Conservation (phyloP, 345 rosid genomes). For the Anastatica hierochuntica region DNA sequence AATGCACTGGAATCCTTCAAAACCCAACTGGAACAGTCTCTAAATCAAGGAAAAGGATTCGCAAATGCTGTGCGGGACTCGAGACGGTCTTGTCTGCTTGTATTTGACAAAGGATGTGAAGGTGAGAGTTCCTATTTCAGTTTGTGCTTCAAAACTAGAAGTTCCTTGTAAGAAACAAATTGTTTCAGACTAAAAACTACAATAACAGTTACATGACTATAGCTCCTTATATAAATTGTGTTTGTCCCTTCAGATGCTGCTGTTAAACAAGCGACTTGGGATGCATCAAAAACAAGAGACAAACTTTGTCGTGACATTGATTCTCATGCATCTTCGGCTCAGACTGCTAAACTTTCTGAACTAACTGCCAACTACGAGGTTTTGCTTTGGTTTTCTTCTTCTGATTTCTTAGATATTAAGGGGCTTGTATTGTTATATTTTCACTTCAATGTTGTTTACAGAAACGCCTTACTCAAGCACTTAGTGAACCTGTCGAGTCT, state of each 20-base stretch:
- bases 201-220: not conserved
- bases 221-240: not conserved
- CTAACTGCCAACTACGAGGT: conserved; percentile 46
- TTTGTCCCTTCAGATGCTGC: conserved; percentile 38
- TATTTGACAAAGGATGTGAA: conserved; percentile 58
- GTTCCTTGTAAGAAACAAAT: not conserved
- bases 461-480: conserved; percentile 45
- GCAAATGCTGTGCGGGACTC: conserved; percentile 49
- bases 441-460: conserved; percentile 25
- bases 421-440: not conserved
- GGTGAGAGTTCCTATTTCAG: conserved; percentile 28
- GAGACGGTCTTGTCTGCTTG: conserved; percentile 36
- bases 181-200: not conserved
- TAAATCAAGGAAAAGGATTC: conserved; percentile 49
- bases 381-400: conserved; percentile 5
- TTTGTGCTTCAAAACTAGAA: not conserved
- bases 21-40: conserved; percentile 36
- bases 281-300: conserved; percentile 47
- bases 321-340: conserved; percentile 35
- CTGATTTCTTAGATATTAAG: conserved; percentile 8
- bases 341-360: conserved; percentile 46
- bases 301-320: conserved; percentile 55
- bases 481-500: conserved; percentile 44
- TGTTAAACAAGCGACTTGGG: conserved; percentile 52
- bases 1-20: conserved; percentile 45